These are phyloP conservation scores for Vinca major DNA, from an alignment of 305 asterid genomes.

Conservation along the genomic window DNA sequence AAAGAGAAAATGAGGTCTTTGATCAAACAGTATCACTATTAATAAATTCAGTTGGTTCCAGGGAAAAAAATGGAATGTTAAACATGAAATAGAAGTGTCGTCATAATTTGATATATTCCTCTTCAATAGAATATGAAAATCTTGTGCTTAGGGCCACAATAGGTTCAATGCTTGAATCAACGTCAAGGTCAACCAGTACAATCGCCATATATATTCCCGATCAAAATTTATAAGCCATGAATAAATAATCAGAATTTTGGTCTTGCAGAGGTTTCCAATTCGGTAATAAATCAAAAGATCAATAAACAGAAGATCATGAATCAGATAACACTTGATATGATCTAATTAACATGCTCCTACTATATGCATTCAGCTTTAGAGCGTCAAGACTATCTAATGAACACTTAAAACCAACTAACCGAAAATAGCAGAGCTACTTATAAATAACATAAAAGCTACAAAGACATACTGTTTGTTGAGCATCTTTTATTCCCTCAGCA, in stretches of 20 bases:
- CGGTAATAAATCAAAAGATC: background rate
- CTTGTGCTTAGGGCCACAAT: background rate
- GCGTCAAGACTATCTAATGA: background rate
- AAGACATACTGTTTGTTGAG: slow-evolving; percentile 86
- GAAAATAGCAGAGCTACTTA: background rate
- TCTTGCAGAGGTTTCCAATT: background rate
- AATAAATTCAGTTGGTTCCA: background rate
- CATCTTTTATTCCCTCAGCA: slow-evolving; percentile 82
- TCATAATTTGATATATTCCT: background rate
- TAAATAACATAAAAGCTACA: slow-evolving; percentile 4
- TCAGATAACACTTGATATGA: background rate
- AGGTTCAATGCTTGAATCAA: too few relatives aligned
- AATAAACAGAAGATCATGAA: background rate
- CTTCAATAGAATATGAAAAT: background rate
- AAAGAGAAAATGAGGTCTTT: slow-evolving; percentile 10
- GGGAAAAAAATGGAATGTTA: background rate
- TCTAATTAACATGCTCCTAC: background rate
- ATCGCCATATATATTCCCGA: too few relatives aligned
- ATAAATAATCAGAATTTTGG: too few relatives aligned
- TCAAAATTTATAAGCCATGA: too few relatives aligned
- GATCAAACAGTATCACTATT: background rate
- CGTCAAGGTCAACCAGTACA: too few relatives aligned
- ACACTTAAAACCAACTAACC: background rate
- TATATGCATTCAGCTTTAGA: slow-evolving; percentile 3
- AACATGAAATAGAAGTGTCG: background rate